Percentiles rank a stretch among this genome's conserved stretches.
Conservation (phyloP, 225 moss, liverwort and hornwort genomes). For the Asterella californica region DNA sequence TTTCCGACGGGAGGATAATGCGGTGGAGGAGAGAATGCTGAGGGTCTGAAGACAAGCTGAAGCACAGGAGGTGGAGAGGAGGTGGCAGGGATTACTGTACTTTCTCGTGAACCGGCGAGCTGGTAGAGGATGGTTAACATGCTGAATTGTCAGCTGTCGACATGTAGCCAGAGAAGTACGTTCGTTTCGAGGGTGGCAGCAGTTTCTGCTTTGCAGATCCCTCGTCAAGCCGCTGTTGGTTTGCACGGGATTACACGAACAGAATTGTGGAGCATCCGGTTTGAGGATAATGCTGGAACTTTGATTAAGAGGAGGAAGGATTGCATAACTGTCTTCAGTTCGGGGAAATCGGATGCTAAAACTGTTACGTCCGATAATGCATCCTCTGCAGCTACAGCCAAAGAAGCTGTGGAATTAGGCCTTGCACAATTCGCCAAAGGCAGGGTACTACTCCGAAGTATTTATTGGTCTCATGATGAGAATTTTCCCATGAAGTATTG, state of each 20-base stretch:
- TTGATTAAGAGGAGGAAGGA: neutral
- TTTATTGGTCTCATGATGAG: neutral
- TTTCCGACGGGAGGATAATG: no score
- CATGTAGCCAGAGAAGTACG: no score
- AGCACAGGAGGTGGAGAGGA: no score
- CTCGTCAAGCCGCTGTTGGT: neutral
- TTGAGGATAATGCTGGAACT: neutral
- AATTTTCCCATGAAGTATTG: neutral
- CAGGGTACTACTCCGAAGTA: conserved; percentile 52
- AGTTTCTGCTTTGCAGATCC: neutral
- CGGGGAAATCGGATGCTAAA: conserved; percentile 33
- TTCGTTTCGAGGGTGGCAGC: neutral
- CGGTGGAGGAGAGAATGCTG: no score
- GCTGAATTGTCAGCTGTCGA: no score
- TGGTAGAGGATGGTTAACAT: no score
- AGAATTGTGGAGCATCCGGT: neutral
- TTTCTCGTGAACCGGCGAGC: no score
- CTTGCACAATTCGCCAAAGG: conserved; percentile 80
- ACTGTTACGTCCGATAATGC: conserved; percentile 22
- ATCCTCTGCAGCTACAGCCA: conserved; percentile 48
- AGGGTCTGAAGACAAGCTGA: no score
- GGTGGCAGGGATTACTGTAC: no score
- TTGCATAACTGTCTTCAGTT: neutral
- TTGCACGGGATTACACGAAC: neutral
- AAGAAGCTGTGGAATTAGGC: conserved; percentile 73